These are phyloP conservation scores for Acer yangbiense DNA, from an alignment of 345 rosid genomes.

Conservation along the genomic window DNA sequence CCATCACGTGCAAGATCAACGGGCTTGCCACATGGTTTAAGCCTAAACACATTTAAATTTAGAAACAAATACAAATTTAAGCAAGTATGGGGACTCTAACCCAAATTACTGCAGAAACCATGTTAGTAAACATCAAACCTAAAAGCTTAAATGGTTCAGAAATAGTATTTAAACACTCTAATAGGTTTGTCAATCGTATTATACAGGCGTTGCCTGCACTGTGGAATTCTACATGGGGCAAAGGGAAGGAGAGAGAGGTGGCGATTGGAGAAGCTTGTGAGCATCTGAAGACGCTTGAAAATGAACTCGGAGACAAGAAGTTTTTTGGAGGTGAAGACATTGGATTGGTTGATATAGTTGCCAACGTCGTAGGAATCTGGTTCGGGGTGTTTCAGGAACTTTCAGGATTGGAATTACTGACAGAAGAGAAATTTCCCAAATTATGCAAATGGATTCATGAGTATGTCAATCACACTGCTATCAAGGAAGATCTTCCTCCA, in stretches of 20 bases:
- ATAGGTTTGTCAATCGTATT: neutral
- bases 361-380: conserved; percentile 47
- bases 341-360: conserved; percentile 60
- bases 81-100: too few species aligned
- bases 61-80: too few species aligned
- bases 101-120: too few species aligned
- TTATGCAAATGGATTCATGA: conserved; percentile 42
- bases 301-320: conserved; percentile 51
- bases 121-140: too few species aligned
- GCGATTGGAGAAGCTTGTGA: conserved; percentile 39
- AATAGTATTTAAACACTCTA: too few species aligned
- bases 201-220: conserved; percentile 35
- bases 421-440: conserved; percentile 47
- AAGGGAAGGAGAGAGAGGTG: conserved; percentile 34
- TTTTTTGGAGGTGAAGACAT: conserved; percentile 67
- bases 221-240: conserved; percentile 41
- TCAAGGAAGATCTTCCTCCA: conserved; percentile 32
- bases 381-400: conserved; percentile 40
- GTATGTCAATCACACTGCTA: conserved; percentile 23
- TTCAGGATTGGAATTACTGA: conserved; percentile 41
- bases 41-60: too few species aligned
- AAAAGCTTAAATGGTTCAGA: too few species aligned
- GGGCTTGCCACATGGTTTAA: too few species aligned
- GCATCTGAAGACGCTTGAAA: conserved; percentile 46
- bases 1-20: too few species aligned